Percentiles rank a stretch among this genome's conserved stretches.
Evolutionary conservation across 2,329 filamentous ascomycete species (phyloP).

Genomic region (Penicillium sp.): DNA sequence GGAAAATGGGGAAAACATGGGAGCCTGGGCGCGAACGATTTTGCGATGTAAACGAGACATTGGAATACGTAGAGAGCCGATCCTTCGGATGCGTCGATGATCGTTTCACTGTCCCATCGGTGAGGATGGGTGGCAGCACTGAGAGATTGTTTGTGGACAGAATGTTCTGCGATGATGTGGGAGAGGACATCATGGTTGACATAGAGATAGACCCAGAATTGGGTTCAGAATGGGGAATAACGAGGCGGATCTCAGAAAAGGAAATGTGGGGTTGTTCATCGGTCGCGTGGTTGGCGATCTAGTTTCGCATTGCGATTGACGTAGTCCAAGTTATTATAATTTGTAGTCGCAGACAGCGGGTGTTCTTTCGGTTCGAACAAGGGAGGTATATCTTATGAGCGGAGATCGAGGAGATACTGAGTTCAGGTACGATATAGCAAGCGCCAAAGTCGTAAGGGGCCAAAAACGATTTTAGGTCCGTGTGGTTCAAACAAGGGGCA

Average conservation of each 20-base stretch:
- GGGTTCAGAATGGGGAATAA: constrained; percentile 20
- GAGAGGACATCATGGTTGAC: constrained; percentile 40
- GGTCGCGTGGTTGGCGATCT: constrained; percentile 28
- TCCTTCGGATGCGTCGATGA: constrained; percentile 79
- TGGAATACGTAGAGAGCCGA: constrained; percentile 81
- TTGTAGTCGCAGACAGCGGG: background rate
- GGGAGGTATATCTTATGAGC: constrained; percentile 4
- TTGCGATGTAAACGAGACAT: constrained; percentile 57
- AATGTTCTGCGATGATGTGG: constrained; percentile 31
- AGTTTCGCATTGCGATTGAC: constrained; percentile 39
- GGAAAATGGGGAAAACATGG: constrained; percentile 77
- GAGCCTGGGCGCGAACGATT: constrained; percentile 74
- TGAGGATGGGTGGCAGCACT: constrained; percentile 51
- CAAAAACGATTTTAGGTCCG: background rate
- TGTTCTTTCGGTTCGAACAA: background rate
- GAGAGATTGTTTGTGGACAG: constrained; percentile 30
- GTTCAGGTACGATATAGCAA: constrained; percentile 6
- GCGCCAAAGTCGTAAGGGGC: constrained; percentile 5
- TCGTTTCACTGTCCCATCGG: constrained; percentile 55
- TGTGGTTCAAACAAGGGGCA: background rate
- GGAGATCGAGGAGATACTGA: background rate
- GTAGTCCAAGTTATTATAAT: background rate
- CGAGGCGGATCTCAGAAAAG: constrained; percentile 23
- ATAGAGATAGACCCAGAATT: constrained; percentile 15
- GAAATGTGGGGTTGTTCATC: constrained; percentile 25